phyloP scores from a whole-genome alignment of 2,329 filamentous ascomycete genomes.

The Fusarium globosum region DNA sequence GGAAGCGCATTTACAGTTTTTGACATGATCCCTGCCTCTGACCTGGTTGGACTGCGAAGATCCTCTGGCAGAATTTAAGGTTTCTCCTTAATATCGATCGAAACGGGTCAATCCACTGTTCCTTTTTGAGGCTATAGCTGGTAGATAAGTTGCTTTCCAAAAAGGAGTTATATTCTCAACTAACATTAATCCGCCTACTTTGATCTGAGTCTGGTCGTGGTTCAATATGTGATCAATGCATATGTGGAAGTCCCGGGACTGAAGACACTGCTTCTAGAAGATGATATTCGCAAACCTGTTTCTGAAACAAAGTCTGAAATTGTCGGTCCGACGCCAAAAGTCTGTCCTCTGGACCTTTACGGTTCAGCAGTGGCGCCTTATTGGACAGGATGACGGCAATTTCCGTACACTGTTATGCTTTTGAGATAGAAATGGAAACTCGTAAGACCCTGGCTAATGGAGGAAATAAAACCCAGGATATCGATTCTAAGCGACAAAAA shows the following conservation, averaged over 20 bases:
- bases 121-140: not conserved
- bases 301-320: not conserved
- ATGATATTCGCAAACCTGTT: not conserved
- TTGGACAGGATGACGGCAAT: not conserved
- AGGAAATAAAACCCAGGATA: too few species aligned
- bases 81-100: not conserved
- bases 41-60: not conserved
- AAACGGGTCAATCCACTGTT: not conserved
- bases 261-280: not conserved
- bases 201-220: too few species aligned
- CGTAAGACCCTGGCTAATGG: not conserved
- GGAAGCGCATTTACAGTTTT: not conserved
- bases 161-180: not conserved
- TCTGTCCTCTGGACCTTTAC: fast-evolving
- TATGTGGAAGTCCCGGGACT: not conserved
- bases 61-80: not conserved
- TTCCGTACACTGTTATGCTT: too few species aligned
- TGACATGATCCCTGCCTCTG: not conserved
- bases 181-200: not conserved
- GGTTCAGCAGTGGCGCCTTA: not conserved
- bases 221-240: not conserved
- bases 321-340: not conserved
- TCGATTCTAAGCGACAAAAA: too few species aligned
- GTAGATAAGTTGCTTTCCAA: not conserved
- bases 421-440: not conserved